A percentile compares a stretch with the other conserved stretches of the same genome.
Evolutionary conservation across 2,329 filamentous ascomycete genomes (phyloP).

Genomic region (Keithomyces neogunnii): DNA sequence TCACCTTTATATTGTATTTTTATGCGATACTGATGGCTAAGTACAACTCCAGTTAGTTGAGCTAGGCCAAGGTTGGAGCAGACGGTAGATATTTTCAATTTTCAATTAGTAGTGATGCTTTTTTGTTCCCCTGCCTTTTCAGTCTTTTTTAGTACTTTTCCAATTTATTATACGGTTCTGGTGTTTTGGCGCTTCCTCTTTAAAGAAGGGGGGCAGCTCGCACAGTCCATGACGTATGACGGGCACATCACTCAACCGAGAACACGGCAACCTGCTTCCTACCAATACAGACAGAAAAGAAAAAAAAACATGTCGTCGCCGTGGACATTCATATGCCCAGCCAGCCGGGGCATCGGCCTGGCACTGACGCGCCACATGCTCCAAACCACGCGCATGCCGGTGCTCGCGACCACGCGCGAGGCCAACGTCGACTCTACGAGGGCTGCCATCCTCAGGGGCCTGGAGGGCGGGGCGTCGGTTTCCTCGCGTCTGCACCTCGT

Average conservation of each 20-base stretch:
- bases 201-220: background rate
- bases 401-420: conserved; percentile 35
- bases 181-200: too few species aligned
- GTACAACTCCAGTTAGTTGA: too few species aligned
- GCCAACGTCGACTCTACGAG: conserved; percentile 26
- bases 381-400: conserved; percentile 36
- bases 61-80: too few species aligned
- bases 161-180: too few species aligned
- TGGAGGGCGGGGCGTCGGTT: conserved; percentile 16
- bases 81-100: too few species aligned
- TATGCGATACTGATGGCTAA: too few species aligned
- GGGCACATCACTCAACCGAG: too few species aligned
- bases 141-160: too few species aligned
- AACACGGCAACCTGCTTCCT: too few species aligned
- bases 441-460: conserved; percentile 17
- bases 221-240: background rate
- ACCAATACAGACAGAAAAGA: background rate
- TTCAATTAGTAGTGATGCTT: too few species aligned
- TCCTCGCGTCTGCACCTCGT: conserved; percentile 30
- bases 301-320: conserved; percentile 34
- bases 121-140: too few species aligned
- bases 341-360: conserved; percentile 39
- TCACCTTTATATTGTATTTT: too few species aligned
- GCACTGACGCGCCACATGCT: conserved; percentile 41
- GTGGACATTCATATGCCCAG: conserved; percentile 41